Evolutionary conservation across 441 rosid genomes (phyloP), one percentile per base, ranked within the genome.

Genomic region (Syzygium syzygioides): DNA sequence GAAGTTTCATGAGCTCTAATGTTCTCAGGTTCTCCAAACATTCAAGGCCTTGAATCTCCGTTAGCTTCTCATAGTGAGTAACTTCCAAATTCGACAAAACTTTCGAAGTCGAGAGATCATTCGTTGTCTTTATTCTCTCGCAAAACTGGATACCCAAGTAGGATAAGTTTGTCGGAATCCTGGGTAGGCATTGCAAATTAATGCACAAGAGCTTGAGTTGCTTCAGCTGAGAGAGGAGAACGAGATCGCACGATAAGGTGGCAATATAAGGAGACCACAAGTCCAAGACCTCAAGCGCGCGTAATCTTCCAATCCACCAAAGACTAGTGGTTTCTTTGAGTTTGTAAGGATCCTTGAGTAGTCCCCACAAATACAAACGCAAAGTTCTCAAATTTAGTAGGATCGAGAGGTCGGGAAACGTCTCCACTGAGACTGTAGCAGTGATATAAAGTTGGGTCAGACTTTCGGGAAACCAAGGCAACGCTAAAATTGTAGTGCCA

Each of bases 11-110:
- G 18, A 60, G 32, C 32, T 28, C 8, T 60, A 28, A 14, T 60
- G 3, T 3, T 28, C 4, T 26, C 4, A 59, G 14, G 1, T 59
- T 12, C 64, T 59, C 2, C 64, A 59, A 26, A 59, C 64, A n/a
- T 59, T 26, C 17, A 2, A 12, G 8, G 17, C 30, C 30, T 12
- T 0, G 30, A 59, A 59, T 59, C 30, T 59, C 30, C 2, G 17
- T 26, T 59, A 59, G 64, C 64, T 1, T 26, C 3, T 1, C 15
- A 26, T 30, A 26, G 9, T 5, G 0, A 6, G 0, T 0, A 26
- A 59, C 15, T 26, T 0, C 0, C 30, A 59, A 59, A 1, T 1
- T 12, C 3, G 0, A 1, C 26, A 59, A 59, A 3, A 14, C n/a
- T 26, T 59, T 59, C 30, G 12, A 59, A 2, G 13, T 0, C 7